Percentiles rank a stretch among this genome's conserved stretches.
These are phyloP conservation scores for Cyclanthera cordifolia DNA, from an alignment of 306 rosid genomes.

Conservation along the genomic window DNA sequence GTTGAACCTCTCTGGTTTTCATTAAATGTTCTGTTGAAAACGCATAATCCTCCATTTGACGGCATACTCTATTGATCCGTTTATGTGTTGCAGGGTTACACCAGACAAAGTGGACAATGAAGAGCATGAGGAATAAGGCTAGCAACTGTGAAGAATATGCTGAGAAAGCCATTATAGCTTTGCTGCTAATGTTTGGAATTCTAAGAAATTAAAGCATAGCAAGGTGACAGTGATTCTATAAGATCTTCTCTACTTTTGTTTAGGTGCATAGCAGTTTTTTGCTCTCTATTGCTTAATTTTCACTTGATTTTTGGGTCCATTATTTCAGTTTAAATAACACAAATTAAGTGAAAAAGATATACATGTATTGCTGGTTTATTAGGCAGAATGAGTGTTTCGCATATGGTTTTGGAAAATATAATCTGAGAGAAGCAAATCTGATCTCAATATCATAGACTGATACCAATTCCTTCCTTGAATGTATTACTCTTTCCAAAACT, in stretches of 20 bases:
- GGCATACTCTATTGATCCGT: not conserved
- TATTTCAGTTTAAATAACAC: not conserved
- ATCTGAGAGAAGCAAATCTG: not conserved
- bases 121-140: not conserved
- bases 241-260: not conserved
- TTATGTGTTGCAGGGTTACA: not conserved
- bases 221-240: slow-evolving; percentile 1
- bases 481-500: not conserved
- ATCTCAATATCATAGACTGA: not conserved
- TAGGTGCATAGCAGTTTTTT: not conserved
- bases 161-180: not conserved
- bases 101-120: not conserved
- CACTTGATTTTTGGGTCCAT: not conserved
- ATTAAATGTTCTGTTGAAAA: slow-evolving; percentile 7
- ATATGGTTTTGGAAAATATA: not conserved
- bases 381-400: not conserved
- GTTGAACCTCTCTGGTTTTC: not conserved
- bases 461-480: not conserved
- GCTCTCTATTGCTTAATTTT: not conserved
- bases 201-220: not conserved
- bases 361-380: not conserved
- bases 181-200: not conserved
- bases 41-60: slow-evolving; percentile 6
- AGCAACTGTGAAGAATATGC: not conserved
- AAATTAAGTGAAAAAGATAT: not conserved